Evolutionary conservation across 345 rosid genomes (phyloP).

Genomic region (Erucastrum elatum): DNA sequence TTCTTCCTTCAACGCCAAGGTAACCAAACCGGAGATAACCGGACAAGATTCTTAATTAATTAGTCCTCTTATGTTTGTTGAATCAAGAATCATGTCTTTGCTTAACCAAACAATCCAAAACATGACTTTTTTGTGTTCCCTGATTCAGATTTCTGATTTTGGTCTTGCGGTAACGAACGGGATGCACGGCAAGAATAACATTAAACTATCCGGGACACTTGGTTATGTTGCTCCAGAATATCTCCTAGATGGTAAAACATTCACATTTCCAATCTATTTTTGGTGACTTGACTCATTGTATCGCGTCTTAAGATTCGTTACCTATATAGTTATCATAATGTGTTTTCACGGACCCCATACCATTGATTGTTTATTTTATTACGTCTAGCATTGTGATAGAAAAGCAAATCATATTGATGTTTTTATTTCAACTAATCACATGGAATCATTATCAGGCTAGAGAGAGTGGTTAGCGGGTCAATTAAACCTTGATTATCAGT

Average conservation of each 20-base stretch:
- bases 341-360: constrained; percentile 22
- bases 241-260: constrained; percentile 66
- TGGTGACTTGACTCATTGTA: constrained; percentile 1
- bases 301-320: background rate
- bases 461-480: background rate
- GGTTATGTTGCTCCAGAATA: constrained; percentile 98
- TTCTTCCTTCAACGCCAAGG: constrained; percentile 93
- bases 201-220: constrained; percentile 91
- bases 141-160: constrained; percentile 86
- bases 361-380: constrained; percentile 12
- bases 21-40: constrained; percentile 32
- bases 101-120: constrained; percentile 1
- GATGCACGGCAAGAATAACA: constrained; percentile 55
- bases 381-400: constrained; percentile 11
- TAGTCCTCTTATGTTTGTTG: background rate
- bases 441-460: constrained; percentile 10
- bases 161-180: constrained; percentile 88
- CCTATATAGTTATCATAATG: constrained; percentile 2
- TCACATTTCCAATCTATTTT: constrained; percentile 2
- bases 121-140: background rate
- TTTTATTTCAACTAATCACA: constrained; percentile 27
- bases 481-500: background rate
- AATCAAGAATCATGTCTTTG: constrained; percentile 16
- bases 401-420: background rate
- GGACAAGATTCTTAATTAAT: background rate